Percentiles rank a stretch among this genome's conserved stretches.
These are phyloP conservation scores for Colletotrichum caudatum DNA, from an alignment of 2,329 filamentous ascomycete species.

Conservation along the genomic window DNA sequence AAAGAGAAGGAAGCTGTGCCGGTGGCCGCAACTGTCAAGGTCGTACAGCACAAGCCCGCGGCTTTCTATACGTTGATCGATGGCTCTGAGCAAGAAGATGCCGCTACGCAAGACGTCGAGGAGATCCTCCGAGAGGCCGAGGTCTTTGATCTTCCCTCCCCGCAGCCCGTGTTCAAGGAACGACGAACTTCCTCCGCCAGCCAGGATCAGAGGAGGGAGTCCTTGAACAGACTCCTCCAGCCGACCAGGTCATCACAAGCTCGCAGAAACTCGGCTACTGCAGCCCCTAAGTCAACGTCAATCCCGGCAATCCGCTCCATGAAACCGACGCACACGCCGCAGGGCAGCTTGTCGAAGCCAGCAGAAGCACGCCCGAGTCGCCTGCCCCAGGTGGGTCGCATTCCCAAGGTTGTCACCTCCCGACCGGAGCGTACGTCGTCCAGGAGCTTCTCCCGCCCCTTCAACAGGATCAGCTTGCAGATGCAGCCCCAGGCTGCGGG, in stretches of 20 bases:
- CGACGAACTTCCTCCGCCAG: constrained; percentile 35
- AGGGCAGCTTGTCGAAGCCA: constrained; percentile 25
- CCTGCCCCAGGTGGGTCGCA: constrained; percentile 84
- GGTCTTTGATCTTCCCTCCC: constrained; percentile 47
- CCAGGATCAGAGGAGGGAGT: constrained; percentile 32
- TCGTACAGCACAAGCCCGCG: constrained; percentile 63
- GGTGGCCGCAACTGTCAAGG: constrained; percentile 62
- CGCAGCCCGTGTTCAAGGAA: constrained; percentile 31
- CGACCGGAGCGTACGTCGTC: constrained; percentile 75
- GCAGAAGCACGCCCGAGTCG: constrained; percentile 65
- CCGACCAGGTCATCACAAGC: constrained; percentile 39
- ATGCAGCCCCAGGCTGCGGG: constrained; percentile 47
- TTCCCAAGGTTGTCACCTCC: constrained; percentile 82
- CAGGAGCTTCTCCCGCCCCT: constrained; percentile 88
- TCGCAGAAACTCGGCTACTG: constrained; percentile 33
- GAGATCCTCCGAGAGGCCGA: constrained; percentile 65
- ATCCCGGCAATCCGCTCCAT: constrained; percentile 38
- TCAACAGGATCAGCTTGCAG: constrained; percentile 68
- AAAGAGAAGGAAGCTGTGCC: constrained; percentile 53
- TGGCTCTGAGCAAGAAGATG: constrained; percentile 66
- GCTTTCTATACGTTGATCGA: constrained; percentile 74
- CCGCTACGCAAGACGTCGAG: constrained; percentile 54
- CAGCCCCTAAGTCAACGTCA: constrained; percentile 23
- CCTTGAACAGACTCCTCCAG: constrained; percentile 29
- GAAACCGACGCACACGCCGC: constrained; percentile 33